Base-by-base conservation (phyloP, 805 yeast genomes). In the Spathaspora gorwiae region DNA sequence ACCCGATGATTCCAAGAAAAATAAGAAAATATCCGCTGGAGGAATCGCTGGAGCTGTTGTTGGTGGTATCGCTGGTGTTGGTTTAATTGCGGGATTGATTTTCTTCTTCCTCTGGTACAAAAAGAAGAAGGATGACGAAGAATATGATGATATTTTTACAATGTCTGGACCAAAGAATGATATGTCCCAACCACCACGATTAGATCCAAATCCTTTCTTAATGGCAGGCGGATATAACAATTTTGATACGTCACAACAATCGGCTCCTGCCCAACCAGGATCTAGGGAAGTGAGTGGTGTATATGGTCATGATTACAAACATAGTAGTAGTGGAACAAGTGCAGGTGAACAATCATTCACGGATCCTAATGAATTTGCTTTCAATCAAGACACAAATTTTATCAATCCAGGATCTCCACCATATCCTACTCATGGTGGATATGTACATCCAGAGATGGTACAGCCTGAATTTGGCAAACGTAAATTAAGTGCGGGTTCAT, bases 401-500 rank as follows among this genome's bases (percentile, higher is more conserved):
- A 11, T 5, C 9, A 11, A 11, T 9, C 32, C 32, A 29, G 32
- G 32, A 9, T 29, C 32, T 29, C 32, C 19, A 14, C 29, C 42
- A 37, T 7, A 26, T 8, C 33, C 11, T 1, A 37, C 35, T 13
- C 27, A 35, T 24, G 40, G 30, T n/a, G 39, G 43, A 5, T 30
- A 37, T 29, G 29, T 43, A 44, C 30, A 35, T 19, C 32, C 46
- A 3, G 43, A 35, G 5, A 31, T 37, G 5, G 48, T 45, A 26
- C 36, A 45, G 31, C 51, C 65, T 12, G 75, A 64, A 45, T 57
- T 57, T 46, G 79, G 79, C 15, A 68, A 78, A 40, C 66, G 79
- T 49, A 67, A 80, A 48, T 65, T 78, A 47, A 76, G 81, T 55
- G 71, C 78, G 48, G 80, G 81, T 13, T 76, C 81, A 9, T 58